Conservation (phyloP, 2,329 filamentous ascomycete genomes). For the Ophiostoma quercus region DNA sequence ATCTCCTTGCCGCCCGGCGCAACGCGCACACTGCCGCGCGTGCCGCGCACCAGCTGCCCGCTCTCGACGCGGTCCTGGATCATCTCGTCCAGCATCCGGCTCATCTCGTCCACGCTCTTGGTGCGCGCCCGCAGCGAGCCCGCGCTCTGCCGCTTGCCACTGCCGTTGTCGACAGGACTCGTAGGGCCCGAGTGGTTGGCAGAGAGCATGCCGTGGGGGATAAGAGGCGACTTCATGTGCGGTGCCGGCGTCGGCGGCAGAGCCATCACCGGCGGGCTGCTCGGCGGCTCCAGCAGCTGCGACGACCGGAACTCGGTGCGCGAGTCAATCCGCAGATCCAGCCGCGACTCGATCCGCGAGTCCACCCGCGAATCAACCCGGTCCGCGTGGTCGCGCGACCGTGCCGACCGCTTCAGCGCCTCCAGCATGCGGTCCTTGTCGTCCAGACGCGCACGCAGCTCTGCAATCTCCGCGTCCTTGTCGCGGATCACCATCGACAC, state of each 20-base stretch:
- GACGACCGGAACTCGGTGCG: constrained; percentile 33
- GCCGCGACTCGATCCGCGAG: constrained; percentile 29
- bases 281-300: constrained; percentile 34
- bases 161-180: background rate
- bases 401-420: constrained; percentile 76
- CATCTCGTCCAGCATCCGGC: constrained; percentile 91
- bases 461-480: constrained; percentile 87
- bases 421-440: constrained; percentile 93
- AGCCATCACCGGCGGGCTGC: constrained; percentile 29
- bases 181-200: background rate
- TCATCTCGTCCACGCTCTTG: constrained; percentile 85
- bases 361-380: constrained; percentile 34
- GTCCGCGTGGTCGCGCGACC: constrained; percentile 79
- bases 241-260: constrained; percentile 27
- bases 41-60: constrained; percentile 63
- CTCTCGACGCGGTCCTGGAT: constrained; percentile 80
- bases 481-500: constrained; percentile 69
- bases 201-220: background rate
- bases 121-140: constrained; percentile 45
- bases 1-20: constrained; percentile 36
- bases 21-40: constrained; percentile 58
- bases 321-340: constrained; percentile 38
- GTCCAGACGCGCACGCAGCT: constrained; percentile 80
- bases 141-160: constrained; percentile 20
- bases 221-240: constrained; percentile 18